Percentiles rank a stretch among this genome's conserved stretches.
These are phyloP conservation scores for Geotrichum fermentans DNA, from an alignment of 1,139 yeast genomes.

Conservation along the genomic window DNA sequence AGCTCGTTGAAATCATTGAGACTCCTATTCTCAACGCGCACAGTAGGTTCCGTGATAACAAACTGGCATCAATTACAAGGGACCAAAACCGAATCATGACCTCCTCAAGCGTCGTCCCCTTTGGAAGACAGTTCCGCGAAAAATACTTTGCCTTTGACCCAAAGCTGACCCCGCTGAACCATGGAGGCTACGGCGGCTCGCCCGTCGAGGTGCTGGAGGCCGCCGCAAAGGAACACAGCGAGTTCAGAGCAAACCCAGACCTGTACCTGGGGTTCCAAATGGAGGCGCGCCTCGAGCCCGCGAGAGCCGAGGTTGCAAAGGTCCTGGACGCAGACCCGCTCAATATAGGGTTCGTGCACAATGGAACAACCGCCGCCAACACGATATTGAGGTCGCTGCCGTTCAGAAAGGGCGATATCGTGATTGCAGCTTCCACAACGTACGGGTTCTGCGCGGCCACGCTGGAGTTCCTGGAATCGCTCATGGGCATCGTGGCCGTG, in stretches of 20 bases:
- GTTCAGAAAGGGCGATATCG: conserved; percentile 50
- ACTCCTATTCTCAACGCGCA: too few species aligned
- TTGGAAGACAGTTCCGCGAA: conserved; percentile 50
- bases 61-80: too few species aligned
- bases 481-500: conserved; percentile 45
- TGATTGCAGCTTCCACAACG: conserved; percentile 49
- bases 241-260: conserved; percentile 44
- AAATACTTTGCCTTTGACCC: conserved; percentile 42
- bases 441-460: conserved; percentile 58
- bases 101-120: conserved; percentile 30
- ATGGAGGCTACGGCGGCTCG: conserved; percentile 30
- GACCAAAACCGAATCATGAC: too few species aligned
- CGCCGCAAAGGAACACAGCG: conserved; percentile 21
- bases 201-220: conserved; percentile 25
- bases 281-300: conserved; percentile 31
- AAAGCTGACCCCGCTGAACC: conserved; percentile 26
- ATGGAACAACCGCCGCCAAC: conserved; percentile 62
- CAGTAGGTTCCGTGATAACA: too few species aligned
- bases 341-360: conserved; percentile 48
- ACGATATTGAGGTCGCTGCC: conserved; percentile 53
- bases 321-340: conserved; percentile 44
- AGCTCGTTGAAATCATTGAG: too few species aligned
- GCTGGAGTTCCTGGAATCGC: conserved; percentile 44
- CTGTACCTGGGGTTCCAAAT: conserved; percentile 35
- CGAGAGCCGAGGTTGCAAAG: conserved; percentile 38